phyloP scores from a whole-genome alignment of 2,329 filamentous ascomycete species.

The Pezicula rhizophila region DNA sequence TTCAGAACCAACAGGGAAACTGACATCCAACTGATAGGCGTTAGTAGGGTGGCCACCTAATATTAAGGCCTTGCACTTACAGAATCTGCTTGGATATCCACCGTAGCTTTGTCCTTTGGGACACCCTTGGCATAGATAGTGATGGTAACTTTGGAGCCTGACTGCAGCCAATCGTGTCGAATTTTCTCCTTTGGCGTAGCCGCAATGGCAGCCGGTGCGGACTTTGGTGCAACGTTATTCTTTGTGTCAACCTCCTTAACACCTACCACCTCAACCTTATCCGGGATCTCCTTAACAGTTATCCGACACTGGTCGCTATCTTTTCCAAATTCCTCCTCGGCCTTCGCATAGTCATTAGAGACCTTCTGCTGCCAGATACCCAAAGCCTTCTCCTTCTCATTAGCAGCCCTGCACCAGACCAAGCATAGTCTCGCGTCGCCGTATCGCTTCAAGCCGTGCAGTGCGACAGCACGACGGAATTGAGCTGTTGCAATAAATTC shows the following conservation, averaged over 20 bases:
- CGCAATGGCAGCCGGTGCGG: conserved; percentile 1
- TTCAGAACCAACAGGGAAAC: conserved; percentile 48
- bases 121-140: conserved; percentile 62
- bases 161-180: conserved; percentile 66
- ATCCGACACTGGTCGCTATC: conserved; percentile 39
- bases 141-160: conserved; percentile 51
- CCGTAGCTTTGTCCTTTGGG: conserved; percentile 45
- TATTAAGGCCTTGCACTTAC: conserved; percentile 11
- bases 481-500: conserved; percentile 77
- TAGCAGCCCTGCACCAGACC: conserved; percentile 46
- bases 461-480: conserved; percentile 68
- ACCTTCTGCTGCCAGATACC: conserved; percentile 55
- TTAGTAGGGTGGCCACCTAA: conserved; percentile 7
- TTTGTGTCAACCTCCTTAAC: conserved; percentile 10
- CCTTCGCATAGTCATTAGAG: conserved; percentile 40
- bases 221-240: conserved; percentile 6
- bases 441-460: conserved; percentile 63
- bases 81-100: conserved; percentile 32
- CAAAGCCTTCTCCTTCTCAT: conserved; percentile 44
- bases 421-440: conserved; percentile 73
- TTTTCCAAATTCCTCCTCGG: conserved; percentile 34
- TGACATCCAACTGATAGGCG: conserved; percentile 41
- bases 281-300: conserved; percentile 48
- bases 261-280: conserved; percentile 31
- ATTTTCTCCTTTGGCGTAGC: conserved; percentile 50